Evolutionary conservation across 83 land plant species (phyloP).

Genomic region (Diphasiastrum complanatum): DNA sequence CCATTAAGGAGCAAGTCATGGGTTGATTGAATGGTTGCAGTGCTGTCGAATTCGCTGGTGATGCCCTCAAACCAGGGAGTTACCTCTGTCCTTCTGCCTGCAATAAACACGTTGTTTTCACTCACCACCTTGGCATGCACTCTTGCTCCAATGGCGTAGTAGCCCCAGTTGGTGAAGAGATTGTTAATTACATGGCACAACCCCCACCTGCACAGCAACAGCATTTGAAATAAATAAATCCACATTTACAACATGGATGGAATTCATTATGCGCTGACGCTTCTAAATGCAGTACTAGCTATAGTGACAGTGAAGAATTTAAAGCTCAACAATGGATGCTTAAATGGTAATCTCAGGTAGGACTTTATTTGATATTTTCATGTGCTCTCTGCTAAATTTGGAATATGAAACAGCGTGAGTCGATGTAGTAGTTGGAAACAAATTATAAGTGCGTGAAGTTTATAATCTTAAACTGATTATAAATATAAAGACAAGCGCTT

Average conservation of each 20-base stretch:
- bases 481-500: neutral
- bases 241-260: neutral
- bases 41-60: neutral
- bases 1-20: constrained; percentile 3
- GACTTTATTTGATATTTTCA: neutral
- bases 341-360: neutral
- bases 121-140: constrained; percentile 5
- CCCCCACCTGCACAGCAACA: constrained; percentile 1
- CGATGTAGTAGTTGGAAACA: too few relatives aligned
- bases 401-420: too few relatives aligned
- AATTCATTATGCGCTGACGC: neutral
- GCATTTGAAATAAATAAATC: neutral
- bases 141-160: constrained; percentile 15
- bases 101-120: constrained; percentile 6
- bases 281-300: neutral
- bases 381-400: too few relatives aligned
- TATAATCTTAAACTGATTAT: neutral
- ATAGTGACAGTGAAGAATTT: too few relatives aligned
- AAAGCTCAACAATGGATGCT: too few relatives aligned
- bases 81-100: constrained; percentile 4
- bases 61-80: constrained; percentile 6
- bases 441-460: too few relatives aligned
- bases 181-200: constrained; percentile 12
- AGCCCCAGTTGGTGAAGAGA: constrained; percentile 9
- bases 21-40: neutral